Base-by-base conservation (phyloP, 1,139 yeast species). In the Kodamaea alishanica region DNA sequence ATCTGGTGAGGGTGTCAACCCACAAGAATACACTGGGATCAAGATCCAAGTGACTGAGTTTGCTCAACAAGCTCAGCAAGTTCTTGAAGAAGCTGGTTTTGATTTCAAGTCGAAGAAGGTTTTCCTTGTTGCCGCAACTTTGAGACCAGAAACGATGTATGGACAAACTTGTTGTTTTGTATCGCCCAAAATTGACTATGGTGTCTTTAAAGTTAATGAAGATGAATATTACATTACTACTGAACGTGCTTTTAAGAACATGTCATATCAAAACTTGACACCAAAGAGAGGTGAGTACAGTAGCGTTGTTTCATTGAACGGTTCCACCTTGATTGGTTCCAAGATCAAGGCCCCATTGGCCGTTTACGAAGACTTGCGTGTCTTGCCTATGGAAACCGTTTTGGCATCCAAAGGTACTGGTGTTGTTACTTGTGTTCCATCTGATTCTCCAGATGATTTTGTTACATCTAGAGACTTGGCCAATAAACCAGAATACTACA, bases 151-250 rank as follows among this genome's bases (percentile, higher is more conserved):
- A 70, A 92, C 99, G 52, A 88, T 94, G 97, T 90, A 90, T 58
- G 98, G 97, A 49, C 98, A 94, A 73, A 85, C 96, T 3, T 87
- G 96, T 74, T 90, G 97, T 75, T 94, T 92, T 56, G 97, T 92
- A 26, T 87, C 96, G 34, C 97, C 97, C 57, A 89, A 87, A 70
- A 86, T 92, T 55, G 79, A 77, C 39, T 92, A 94, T 58, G 98
- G 98, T 59, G 65, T 92, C 38, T 94, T 86, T 60, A 87, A 88
- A 60, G 95, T 90, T 42, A 95, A 95, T 46, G 80, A 85, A 52
- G 68, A 67, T 38, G 78, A 78, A 50, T 87, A 82, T 69, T 89
- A 70, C 66, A 82, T 92, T 59, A 84, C 95, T 56, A 92, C 98
- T 41, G 85, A 86, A 65, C 85, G 97, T 61, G 95, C 98, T n/a